Evolutionary conservation across 345 rosid species (phyloP).

Genomic region (Laguncularia racemosa): DNA sequence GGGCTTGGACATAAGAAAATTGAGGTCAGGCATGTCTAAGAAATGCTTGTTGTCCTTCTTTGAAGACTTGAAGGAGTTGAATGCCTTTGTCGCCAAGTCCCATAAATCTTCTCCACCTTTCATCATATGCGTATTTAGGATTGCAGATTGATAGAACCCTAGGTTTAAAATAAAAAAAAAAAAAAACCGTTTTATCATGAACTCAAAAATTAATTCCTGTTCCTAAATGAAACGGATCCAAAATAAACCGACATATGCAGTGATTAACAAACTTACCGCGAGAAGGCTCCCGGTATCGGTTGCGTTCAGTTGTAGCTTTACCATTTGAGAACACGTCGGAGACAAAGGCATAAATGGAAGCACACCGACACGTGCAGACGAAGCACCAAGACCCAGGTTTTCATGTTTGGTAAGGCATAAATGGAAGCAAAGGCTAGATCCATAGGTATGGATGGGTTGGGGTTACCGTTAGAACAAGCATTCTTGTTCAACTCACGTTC

Average conservation of each 20-base stretch:
- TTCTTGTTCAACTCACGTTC: slow-evolving; percentile 68
- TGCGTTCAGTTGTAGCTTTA: slow-evolving; percentile 21
- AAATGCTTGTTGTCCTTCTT: slow-evolving; percentile 65
- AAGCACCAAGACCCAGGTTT: slow-evolving; percentile 35
- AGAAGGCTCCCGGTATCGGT: slow-evolving; percentile 24
- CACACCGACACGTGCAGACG: slow-evolving; percentile 59
- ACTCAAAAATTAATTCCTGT: no score
- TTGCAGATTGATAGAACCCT: slow-evolving; percentile 80
- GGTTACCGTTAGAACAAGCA: slow-evolving; percentile 52
- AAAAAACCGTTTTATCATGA: no score
- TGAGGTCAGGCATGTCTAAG: slow-evolving; percentile 68
- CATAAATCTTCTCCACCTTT: slow-evolving; percentile 43
- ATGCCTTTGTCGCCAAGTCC: slow-evolving; percentile 55
- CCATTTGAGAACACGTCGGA: slow-evolving; percentile 29
- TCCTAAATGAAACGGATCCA: no score
- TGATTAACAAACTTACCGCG: slow-evolving; percentile 12
- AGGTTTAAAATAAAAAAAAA: no score
- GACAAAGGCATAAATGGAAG: slow-evolving; percentile 39
- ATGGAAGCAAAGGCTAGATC: slow-evolving; percentile 34
- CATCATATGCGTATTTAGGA: slow-evolving; percentile 57
- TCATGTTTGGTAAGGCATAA: slow-evolving; percentile 42
- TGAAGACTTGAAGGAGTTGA: slow-evolving; percentile 32
- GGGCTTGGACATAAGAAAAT: slow-evolving; percentile 73
- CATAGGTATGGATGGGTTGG: slow-evolving; percentile 14
- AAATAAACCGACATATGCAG: no score